Evolutionary conservation across 2,329 filamentous ascomycete species (phyloP).

Genomic region (Alternaria gaisen): DNA sequence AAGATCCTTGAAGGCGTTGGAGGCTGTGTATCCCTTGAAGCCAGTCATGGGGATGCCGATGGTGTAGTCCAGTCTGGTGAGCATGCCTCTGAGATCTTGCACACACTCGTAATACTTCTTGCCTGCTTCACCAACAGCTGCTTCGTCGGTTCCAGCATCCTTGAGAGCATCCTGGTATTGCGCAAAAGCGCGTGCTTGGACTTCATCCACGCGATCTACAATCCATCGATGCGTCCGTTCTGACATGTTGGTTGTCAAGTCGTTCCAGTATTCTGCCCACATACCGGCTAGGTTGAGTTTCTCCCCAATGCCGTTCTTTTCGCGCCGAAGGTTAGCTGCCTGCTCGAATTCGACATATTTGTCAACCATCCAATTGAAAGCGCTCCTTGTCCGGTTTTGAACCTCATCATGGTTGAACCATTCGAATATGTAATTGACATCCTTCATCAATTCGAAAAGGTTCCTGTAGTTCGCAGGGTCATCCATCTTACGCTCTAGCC

Average conservation of each 20-base stretch:
- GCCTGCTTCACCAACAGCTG: slow-evolving; percentile 13
- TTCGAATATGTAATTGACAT: slow-evolving; percentile 24
- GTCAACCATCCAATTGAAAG: slow-evolving; percentile 22
- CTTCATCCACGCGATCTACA: slow-evolving; percentile 27
- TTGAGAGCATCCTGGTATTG: background rate
- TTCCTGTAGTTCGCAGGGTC: slow-evolving; percentile 27
- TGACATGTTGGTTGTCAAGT: slow-evolving; percentile 17
- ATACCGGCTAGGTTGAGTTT: slow-evolving; percentile 26
- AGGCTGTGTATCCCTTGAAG: slow-evolving; percentile 23
- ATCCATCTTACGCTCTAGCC: slow-evolving; percentile 27
- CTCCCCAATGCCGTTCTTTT: slow-evolving; percentile 14
- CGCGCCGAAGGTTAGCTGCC: slow-evolving; percentile 25
- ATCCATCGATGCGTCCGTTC: slow-evolving; percentile 28
- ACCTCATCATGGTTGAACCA: slow-evolving; percentile 17
- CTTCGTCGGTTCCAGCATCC: background rate
- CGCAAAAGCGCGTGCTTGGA: slow-evolving; percentile 10
- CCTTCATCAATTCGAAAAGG: slow-evolving; percentile 25
- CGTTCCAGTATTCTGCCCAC: slow-evolving; percentile 30
- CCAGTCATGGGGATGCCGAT: slow-evolving; percentile 27
- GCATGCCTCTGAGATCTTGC: slow-evolving; percentile 14
- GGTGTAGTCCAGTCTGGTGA: slow-evolving; percentile 20
- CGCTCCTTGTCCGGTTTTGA: slow-evolving; percentile 4
- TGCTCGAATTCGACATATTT: slow-evolving; percentile 22
- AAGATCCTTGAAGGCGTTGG: slow-evolving; percentile 7
- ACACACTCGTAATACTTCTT: slow-evolving; percentile 29